A percentile compares a stretch with the other conserved stretches of the same genome.
These are phyloP conservation scores for Sequoiadendron giganteum DNA, from an alignment of 75 land plant species.

Conservation along the genomic window DNA sequence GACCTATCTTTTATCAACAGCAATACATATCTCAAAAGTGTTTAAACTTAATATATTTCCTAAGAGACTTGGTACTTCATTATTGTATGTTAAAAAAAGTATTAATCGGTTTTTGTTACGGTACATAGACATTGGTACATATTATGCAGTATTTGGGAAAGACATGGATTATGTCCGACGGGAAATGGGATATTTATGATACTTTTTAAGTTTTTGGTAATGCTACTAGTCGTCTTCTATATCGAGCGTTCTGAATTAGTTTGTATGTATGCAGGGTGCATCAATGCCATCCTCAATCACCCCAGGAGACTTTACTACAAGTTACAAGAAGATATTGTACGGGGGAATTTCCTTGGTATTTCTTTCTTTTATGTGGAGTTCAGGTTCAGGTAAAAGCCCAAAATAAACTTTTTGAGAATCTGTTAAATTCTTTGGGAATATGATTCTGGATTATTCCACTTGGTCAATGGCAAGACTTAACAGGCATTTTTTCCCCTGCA, in stretches of 20 bases:
- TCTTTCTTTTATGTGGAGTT: conserved; percentile 49
- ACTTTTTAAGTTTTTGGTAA: neutral
- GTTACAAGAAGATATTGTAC: conserved; percentile 45
- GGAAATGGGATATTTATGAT: neutral
- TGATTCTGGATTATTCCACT: conserved; percentile 1
- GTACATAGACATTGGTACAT: neutral
- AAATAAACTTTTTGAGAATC: neutral
- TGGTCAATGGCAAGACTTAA: neutral
- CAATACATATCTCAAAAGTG: too few species aligned
- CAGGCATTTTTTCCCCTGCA: conserved; percentile 9
- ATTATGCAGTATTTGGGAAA: neutral
- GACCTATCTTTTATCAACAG: too few species aligned
- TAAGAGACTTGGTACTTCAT: too few species aligned
- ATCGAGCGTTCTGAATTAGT: neutral
- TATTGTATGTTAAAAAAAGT: too few species aligned
- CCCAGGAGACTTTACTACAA: conserved; percentile 11
- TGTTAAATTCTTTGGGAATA: neutral
- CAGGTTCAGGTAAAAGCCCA: conserved; percentile 38
- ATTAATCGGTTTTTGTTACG: too few species aligned
- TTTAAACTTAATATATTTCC: too few species aligned
- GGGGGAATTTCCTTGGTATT: conserved; percentile 54
- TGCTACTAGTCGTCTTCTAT: neutral
- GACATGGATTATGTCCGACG: neutral
- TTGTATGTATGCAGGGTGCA: conserved; percentile 28
- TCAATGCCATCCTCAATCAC: conserved; percentile 13